Evolutionary conservation across 2,329 filamentous ascomycete species (phyloP), one percentile per base, ranked within the genome.

Genomic region (Cercospora zeae-maydis): DNA sequence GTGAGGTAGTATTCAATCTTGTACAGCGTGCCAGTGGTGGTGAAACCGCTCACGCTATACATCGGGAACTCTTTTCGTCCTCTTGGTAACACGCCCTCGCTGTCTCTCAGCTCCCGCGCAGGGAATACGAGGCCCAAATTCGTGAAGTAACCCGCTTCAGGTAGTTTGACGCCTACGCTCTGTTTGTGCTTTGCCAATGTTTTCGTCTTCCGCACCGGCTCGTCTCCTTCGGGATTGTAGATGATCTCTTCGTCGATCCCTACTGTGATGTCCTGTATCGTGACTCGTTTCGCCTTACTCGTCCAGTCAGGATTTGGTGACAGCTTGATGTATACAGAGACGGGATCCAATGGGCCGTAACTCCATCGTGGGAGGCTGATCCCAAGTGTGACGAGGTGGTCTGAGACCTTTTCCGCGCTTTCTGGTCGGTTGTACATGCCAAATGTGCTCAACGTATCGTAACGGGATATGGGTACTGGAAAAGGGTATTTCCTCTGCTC

Each of bases 351-450:
- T 4, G 95, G 95, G 0, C 95, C 95, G 75, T 98, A 99, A 66
- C 93, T 97, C 92, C 93, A 97, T 66, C 92, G 87, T 24, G 95
- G 93, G 68, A 99, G 82, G 65, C 92, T 96, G 69, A 97, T 96
- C 51, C 91, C 92, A 59, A 98, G 81, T 8, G 92, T 96, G 64
- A 98, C 91, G 59, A 98, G 81, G 76, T 96, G 95, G 79, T 98
- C 95, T 57, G 90, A 87, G 33, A 92, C 91, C 64, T 88, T 86
- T 72, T 96, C 89, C 61, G 92, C 91, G 63, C 89, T 90, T 77
- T 97, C 93, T 14, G 93, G 93, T 59, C 92, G 89, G 78, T 98
- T 98, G 81, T 98, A 99, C 95, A 98, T 98, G 78, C 95, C 95
- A 79, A 99, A 99, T 1, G 95, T 98, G 45, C 93, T 97, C 54